These are phyloP conservation scores for Platanthera zijinensis DNA, from an alignment of 106 monocot species.

Conservation along the genomic window DNA sequence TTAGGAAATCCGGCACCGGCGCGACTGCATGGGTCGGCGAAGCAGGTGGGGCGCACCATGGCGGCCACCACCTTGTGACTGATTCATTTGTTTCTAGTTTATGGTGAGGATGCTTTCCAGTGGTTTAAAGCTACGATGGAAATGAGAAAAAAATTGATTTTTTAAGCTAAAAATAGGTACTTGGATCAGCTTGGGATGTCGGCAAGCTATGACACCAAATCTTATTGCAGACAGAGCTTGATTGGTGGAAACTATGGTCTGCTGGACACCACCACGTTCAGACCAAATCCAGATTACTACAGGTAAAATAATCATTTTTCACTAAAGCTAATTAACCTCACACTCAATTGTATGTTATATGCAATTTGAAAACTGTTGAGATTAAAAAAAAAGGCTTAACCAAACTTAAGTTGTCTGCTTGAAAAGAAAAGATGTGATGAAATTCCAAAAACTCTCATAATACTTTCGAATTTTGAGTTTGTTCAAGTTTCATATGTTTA, in stretches of 20 bases:
- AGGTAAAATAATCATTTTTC: slow-evolving; percentile 55
- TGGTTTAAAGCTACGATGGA: not conserved
- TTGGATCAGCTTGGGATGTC: slow-evolving; percentile 86
- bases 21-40: slow-evolving; percentile 31
- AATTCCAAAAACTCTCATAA: no score
- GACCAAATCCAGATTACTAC: slow-evolving; percentile 42
- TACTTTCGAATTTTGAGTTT: no score
- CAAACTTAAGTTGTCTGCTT: no score
- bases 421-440: no score
- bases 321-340: not conserved
- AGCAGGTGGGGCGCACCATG: slow-evolving; percentile 78
- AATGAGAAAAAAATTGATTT: not conserved
- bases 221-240: slow-evolving; percentile 50
- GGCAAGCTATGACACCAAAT: slow-evolving; percentile 28
- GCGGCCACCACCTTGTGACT: slow-evolving; percentile 61
- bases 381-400: no score
- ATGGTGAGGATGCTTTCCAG: slow-evolving; percentile 27
- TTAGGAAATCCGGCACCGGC: slow-evolving; percentile 33
- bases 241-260: slow-evolving; percentile 83
- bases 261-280: slow-evolving; percentile 51
- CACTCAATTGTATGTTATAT: no score
- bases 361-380: no score
- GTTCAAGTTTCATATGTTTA: no score
- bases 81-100: slow-evolving; percentile 80
- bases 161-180: slow-evolving; percentile 31